phyloP scores from a whole-genome alignment of 768 basidiomycete genomes.

The Exsudoporus frostii region DNA sequence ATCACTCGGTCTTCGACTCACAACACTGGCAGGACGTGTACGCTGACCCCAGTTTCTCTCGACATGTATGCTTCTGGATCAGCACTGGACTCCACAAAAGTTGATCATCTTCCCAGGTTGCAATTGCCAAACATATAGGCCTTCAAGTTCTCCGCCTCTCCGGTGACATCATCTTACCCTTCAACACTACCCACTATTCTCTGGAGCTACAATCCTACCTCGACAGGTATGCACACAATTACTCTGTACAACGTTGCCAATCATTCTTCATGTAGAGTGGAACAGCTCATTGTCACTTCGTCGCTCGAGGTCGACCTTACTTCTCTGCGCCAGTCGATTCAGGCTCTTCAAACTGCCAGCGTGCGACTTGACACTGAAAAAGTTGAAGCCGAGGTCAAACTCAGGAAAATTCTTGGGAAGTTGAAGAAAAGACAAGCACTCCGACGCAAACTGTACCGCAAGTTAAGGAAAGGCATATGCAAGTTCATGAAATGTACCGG shows the following conservation, averaged over 20 bases:
- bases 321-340: conserved; percentile 45
- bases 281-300: conserved; percentile 18
- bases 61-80: conserved; percentile 49
- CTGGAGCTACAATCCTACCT: conserved; percentile 63
- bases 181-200: conserved; percentile 78
- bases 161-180: conserved; percentile 62
- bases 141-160: conserved; percentile 58
- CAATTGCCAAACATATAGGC: conserved; percentile 66
- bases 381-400: conserved; percentile 45
- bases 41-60: conserved; percentile 72
- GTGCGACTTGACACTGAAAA: conserved; percentile 59
- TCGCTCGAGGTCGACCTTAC: conserved; percentile 50
- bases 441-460: conserved; percentile 19
- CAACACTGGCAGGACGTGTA: conserved; percentile 71
- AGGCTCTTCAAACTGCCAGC: conserved; percentile 49
- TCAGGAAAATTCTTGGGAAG: conserved; percentile 44
- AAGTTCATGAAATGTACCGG: conserved; percentile 35
- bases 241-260: conserved; percentile 23
- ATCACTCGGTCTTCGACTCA: conserved; percentile 72
- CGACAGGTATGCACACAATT: conserved; percentile 43
- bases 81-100: background rate
- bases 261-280: conserved; percentile 25
- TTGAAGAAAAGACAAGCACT: conserved; percentile 27
- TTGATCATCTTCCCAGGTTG: conserved; percentile 41
- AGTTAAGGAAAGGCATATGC: conserved; percentile 25